A percentile compares a stretch with the other conserved stretches of the same genome.
These are phyloP conservation scores for Cladosporium oxysporum DNA, from an alignment of 2,329 filamentous ascomycete genomes.

Conservation along the genomic window DNA sequence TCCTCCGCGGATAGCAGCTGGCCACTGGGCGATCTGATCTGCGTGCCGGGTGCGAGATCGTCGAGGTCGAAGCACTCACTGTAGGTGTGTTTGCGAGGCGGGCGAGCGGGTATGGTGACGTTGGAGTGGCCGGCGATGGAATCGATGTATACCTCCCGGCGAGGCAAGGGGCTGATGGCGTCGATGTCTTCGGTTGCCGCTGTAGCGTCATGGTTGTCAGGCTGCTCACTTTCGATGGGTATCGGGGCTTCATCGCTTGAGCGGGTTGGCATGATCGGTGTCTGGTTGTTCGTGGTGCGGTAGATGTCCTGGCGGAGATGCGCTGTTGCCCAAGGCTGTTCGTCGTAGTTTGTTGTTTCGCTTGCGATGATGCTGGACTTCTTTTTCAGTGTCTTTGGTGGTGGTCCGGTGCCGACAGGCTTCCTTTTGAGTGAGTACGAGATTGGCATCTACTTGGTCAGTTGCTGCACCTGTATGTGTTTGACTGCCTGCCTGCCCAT, in stretches of 20 bases:
- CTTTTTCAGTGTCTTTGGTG: not conserved
- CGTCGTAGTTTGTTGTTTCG: not conserved
- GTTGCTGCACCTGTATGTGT: not conserved
- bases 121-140: conserved; percentile 21
- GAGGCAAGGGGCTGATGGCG: not conserved
- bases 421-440: not conserved
- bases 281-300: not conserved
- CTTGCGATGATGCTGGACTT: not conserved
- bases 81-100: conserved; percentile 26
- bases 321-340: conserved; percentile 18
- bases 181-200: conserved; percentile 3
- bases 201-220: not conserved
- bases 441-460: conserved; percentile 10
- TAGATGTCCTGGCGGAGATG: conserved; percentile 1
- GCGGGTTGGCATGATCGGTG: not conserved
- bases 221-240: not conserved
- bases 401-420: not conserved
- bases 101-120: conserved; percentile 26
- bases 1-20: conserved; percentile 31
- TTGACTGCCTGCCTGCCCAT: not conserved
- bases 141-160: conserved; percentile 19
- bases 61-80: conserved; percentile 35
- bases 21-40: conserved; percentile 37
- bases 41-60: conserved; percentile 25
- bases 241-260: not conserved